Evolutionary conservation across 1,284 basidiomycete species (phyloP), one percentile per base, ranked within the genome.

Genomic region (Trichosporon coremiiforme): DNA sequence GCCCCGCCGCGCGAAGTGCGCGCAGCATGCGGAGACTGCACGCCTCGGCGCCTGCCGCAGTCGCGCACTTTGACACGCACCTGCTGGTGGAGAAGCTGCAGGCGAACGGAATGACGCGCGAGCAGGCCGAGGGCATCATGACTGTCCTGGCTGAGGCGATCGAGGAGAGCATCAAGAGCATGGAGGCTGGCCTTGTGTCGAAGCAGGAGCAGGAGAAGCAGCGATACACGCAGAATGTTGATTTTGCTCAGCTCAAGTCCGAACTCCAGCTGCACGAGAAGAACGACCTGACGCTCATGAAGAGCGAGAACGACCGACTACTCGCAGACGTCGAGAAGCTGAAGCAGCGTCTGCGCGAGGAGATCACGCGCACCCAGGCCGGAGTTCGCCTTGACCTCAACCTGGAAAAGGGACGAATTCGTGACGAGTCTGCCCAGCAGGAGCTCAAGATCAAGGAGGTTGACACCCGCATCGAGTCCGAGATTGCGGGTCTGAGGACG

Each of bases 401-500:
- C 84, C 85, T 99, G 25, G 96, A 99, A 85, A 99, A 99, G 84
- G 95, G 87, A 73, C 87, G 96, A 53, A 94, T 98, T 86, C 86
- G 97, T 57, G 95, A 99, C 79, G 95, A 99, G 85, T 91, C 90
- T 71, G 91, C 90, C 70, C 90, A 91, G 62, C 94, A 98, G 78
- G 95, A 97, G 78, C 86, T 97, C 73, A 98, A 98, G 88, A 94
- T 99, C 82, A 95, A 95, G 83, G 97, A 99, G 83, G 95, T 98
- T 13, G 96, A 99, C 78, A 98, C 96, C 1, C 86, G 94, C 76
- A 98, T 99, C 77, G 96, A 99, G 84, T 92, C 93, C 79, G 96
- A 98, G 85, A 98, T 98, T 79, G 94, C 95, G 2, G 89, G 90
- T 5, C 82, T 98, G 66, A 86, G 94, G 65, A 97, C 96, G 1